phyloP scores from a whole-genome alignment of 306 rosid species.

The Malus sylvestris region DNA sequence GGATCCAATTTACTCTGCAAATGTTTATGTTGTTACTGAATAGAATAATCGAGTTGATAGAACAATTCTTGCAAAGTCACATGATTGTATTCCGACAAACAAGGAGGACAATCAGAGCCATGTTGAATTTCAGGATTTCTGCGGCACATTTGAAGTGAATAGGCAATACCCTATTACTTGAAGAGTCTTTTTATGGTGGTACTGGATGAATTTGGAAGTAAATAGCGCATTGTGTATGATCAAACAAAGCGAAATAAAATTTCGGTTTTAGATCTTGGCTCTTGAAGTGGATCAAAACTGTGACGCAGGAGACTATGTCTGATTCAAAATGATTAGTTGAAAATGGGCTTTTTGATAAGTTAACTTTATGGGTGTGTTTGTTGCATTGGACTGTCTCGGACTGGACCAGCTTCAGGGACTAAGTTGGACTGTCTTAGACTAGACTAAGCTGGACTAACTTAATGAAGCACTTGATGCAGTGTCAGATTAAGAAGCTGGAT shows the following conservation, averaged over 20 bases:
- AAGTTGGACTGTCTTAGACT: no score
- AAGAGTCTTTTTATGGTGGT: conserved; percentile 48
- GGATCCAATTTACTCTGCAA: no score
- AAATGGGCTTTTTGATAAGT: conserved; percentile 25
- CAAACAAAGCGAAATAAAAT: conserved; percentile 66
- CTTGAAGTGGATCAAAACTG: conserved; percentile 21
- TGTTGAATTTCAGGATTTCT: conserved; percentile 77
- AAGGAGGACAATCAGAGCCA: conserved; percentile 76
- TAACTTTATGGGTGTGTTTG: conserved; percentile 4
- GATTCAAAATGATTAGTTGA: conserved; percentile 19
- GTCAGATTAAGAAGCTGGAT: no score
- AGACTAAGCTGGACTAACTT: no score
- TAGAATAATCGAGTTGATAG: conserved; percentile 52
- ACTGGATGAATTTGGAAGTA: conserved; percentile 73
- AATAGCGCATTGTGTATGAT: conserved; percentile 41
- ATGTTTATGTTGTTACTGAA: conserved; percentile 43
- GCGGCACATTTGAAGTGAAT: conserved; percentile 83
- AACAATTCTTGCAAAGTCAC: conserved; percentile 48
- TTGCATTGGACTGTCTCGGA: no score
- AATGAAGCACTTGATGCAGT: no score
- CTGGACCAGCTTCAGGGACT: no score
- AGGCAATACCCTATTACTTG: conserved; percentile 87
- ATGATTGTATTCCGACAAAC: conserved; percentile 75
- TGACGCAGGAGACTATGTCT: background rate
- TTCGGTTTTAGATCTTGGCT: conserved; percentile 44